These are phyloP conservation scores for Pleurotus tuoliensis DNA, from an alignment of 768 basidiomycete species.

Conservation along the genomic window DNA sequence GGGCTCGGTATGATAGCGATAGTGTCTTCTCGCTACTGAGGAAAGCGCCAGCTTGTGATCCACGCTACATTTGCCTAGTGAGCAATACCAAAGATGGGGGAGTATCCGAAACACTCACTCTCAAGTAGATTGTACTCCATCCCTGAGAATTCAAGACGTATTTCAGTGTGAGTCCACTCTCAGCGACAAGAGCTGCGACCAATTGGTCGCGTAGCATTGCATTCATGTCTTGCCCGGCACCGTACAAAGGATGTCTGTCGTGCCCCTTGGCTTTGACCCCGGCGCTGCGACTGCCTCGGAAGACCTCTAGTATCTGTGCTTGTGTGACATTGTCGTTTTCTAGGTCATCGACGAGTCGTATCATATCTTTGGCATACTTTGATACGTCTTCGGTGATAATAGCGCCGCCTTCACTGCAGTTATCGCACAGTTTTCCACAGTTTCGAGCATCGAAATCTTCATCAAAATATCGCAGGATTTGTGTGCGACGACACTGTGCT, in stretches of 20 bases:
- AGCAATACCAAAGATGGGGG: too few species aligned
- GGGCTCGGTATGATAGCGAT: conserved; percentile 19
- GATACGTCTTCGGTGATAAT: conserved; percentile 58
- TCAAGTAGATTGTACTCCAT: conserved; percentile 49
- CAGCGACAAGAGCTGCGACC: conserved; percentile 49
- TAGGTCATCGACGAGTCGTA: conserved; percentile 54
- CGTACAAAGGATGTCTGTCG: conserved; percentile 46
- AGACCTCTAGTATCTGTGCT: conserved; percentile 54
- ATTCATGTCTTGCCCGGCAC: conserved; percentile 45
- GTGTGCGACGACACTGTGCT: conserved; percentile 81
- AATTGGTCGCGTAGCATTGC: conserved; percentile 61
- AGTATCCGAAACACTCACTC: conserved; percentile 29
- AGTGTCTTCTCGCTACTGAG: conserved; percentile 19
- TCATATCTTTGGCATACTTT: conserved; percentile 45
- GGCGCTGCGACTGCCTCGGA: conserved; percentile 56
- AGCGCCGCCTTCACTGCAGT: conserved; percentile 57
- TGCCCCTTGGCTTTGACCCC: conserved; percentile 45
- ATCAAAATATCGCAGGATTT: conserved; percentile 86
- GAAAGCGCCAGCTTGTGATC: conserved; percentile 25
- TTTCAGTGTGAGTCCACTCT: conserved; percentile 45
- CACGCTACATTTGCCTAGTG: conserved; percentile 23
- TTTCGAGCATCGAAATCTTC: conserved; percentile 67
- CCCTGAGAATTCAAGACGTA: conserved; percentile 42
- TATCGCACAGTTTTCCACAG: conserved; percentile 79
- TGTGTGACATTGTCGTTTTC: conserved; percentile 51